Base-by-base conservation (phyloP, 805 yeast species). In the Yamadazyma phyllophila region DNA sequence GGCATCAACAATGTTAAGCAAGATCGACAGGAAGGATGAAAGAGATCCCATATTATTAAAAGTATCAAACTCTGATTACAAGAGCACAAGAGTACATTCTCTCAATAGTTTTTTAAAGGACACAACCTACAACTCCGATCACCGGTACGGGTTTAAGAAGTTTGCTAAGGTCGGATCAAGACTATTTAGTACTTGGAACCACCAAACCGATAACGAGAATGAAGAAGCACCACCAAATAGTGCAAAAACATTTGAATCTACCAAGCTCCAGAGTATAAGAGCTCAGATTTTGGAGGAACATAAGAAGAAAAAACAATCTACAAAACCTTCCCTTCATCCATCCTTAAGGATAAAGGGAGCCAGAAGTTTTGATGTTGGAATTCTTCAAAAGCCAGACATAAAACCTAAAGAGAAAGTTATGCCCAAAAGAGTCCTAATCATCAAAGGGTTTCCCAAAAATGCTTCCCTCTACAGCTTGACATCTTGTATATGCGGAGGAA, bases 401-500 rank as follows among this genome's bases (percentile, higher is more conserved):
- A 4, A 4, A 11, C 13, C 13, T 8, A n/a, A 29, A 29, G 13
- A 29, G 9, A 29, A 29, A 29, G 13, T 29, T 5, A 3, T 29
- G 4, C 13, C 31, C 13, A 34, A 52, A 44, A 59, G 74, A 47
- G 61, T 68, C 2, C 48, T 79, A 11, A 58, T 67, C 13, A 46
- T 77, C 3, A 58, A 55, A n/a, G 65, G 70, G 14, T 58, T 80
- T 20, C 75, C 80, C 0, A 44, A 55, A 0, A 55, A 59, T 26
- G 70, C 78, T 7, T 81, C 84, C 7, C 51, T 81, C 7, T 68
- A 68, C 16, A 67, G 79, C 32, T 63, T 85, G 8, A 52, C 86
- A 14, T 57, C 79, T 1, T 85, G 80, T 43, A 66, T 84, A 0
- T 67, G 73, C 52, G 91, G 94, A 1, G 95, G 95, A 0, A 86